Percentiles rank a stretch among this genome's conserved stretches.
These are phyloP conservation scores for Phialophora expanda DNA, from an alignment of 2,329 filamentous ascomycete species.

Conservation along the genomic window DNA sequence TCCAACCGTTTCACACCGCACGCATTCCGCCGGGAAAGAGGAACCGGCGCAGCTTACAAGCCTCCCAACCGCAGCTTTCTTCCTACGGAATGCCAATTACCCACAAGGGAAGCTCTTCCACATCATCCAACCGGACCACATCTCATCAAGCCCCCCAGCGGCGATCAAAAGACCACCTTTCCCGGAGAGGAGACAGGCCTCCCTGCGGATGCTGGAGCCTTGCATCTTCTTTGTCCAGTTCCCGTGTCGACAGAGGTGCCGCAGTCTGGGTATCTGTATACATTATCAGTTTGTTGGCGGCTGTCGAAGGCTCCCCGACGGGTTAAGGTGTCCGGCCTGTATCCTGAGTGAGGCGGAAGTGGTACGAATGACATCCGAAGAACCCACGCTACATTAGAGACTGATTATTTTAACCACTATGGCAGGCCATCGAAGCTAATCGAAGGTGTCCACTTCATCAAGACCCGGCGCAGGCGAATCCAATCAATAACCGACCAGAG, in stretches of 20 bases:
- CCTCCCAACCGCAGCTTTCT: constrained; percentile 19
- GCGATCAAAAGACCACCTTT: constrained; percentile 19
- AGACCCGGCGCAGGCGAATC: constrained; percentile 23
- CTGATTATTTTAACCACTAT: neutral
- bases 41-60: neutral
- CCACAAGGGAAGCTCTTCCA: constrained; percentile 21
- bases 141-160: constrained; percentile 16
- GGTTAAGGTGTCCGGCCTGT: constrained; percentile 32
- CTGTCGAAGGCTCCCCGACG: constrained; percentile 31
- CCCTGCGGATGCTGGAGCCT: constrained; percentile 27
- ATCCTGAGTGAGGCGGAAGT: constrained; percentile 12
- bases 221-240: constrained; percentile 35
- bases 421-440: constrained; percentile 26
- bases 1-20: neutral
- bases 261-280: constrained; percentile 36
- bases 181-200: constrained; percentile 17
- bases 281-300: constrained; percentile 36
- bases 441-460: constrained; percentile 36
- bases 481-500: constrained; percentile 33
- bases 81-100: constrained; percentile 21
- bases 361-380: constrained; percentile 7
- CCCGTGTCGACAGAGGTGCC: constrained; percentile 30
- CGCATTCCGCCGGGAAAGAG: neutral
- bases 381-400: neutral
- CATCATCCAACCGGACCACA: constrained; percentile 17